Evolutionary conservation across 257 asterid genomes (phyloP).

Genomic region (Solanum paucissectum): DNA sequence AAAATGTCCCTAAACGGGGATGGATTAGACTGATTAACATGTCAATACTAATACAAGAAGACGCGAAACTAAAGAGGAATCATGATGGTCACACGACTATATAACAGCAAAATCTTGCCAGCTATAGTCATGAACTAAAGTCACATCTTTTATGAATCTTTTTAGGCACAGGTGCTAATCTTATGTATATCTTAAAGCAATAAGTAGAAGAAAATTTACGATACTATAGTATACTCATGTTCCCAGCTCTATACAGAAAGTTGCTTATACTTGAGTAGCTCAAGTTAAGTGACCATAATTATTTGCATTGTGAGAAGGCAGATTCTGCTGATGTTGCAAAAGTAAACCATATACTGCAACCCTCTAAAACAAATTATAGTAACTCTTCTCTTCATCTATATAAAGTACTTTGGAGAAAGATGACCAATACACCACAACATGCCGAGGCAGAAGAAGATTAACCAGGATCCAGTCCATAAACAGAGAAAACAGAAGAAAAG

Average conservation of each 20-base stretch:
- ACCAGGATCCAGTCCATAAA: neutral
- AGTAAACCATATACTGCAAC: neutral
- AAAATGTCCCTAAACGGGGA: neutral
- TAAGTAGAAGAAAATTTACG: neutral
- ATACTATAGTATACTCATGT: neutral
- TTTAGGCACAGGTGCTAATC: neutral
- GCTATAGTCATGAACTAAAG: neutral
- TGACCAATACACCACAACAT: neutral
- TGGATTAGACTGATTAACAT: neutral
- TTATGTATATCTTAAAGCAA: neutral
- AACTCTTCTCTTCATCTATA: neutral
- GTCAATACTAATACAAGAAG: neutral
- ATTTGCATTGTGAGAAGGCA: neutral
- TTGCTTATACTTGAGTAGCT: neutral
- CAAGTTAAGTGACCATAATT: neutral
- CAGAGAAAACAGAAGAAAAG: neutral
- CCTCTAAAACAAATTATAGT: neutral
- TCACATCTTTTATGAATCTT: neutral
- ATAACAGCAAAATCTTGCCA: neutral
- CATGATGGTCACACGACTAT: neutral
- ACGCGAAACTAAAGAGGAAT: neutral
- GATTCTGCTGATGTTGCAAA: neutral
- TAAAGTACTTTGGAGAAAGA: neutral
- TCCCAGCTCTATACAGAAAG: neutral
- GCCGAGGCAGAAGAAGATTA: neutral